phyloP scores from a whole-genome alignment of 371 early-diverging fungal genomes.

The Zopfochytrium polystomum region DNA sequence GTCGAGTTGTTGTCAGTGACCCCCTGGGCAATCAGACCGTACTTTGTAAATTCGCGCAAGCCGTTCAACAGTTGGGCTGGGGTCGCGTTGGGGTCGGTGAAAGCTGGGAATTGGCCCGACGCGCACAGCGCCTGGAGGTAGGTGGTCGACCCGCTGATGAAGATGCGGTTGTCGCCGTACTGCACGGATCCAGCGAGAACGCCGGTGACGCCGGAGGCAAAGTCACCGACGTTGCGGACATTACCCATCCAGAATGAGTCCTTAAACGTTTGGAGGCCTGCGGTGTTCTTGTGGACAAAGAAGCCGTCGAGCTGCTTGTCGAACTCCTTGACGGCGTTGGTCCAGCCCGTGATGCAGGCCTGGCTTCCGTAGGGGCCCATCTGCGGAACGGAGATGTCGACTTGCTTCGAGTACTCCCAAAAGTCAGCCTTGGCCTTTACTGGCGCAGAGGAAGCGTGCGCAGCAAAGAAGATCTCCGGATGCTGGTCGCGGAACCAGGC shows the following conservation, averaged over 20 bases:
- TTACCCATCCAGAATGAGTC: not conserved
- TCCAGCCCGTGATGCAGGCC: constrained; percentile 15
- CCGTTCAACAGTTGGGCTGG: constrained; percentile 45
- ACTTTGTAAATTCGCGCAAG: too few species aligned
- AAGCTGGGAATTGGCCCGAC: constrained; percentile 37
- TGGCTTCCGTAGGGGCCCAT: not conserved
- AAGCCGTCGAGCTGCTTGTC: constrained; percentile 1
- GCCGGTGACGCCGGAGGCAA: not conserved
- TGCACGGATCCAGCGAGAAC: constrained; percentile 4
- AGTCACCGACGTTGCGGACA: constrained; percentile 2
- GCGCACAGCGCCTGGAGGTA: too few species aligned
- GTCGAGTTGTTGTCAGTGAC: constrained; percentile 1
- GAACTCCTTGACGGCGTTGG: constrained; percentile 1
- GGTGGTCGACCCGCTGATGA: too few species aligned
- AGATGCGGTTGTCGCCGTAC: constrained; percentile 40
- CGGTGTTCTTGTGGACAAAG: not conserved
- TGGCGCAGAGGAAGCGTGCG: constrained; percentile 4
- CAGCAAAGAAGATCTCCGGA: constrained; percentile 41
- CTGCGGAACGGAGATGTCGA: constrained; percentile 3
- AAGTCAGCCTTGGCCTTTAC: not conserved
- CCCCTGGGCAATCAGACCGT: too few species aligned
- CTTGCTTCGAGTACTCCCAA: not conserved
- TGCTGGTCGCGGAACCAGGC: constrained; percentile 66
- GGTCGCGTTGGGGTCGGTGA: constrained; percentile 14
- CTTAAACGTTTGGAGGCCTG: constrained; percentile 1